Conservation (phyloP, 108 stramenopile species). For the Epipyxis sp. region DNA sequence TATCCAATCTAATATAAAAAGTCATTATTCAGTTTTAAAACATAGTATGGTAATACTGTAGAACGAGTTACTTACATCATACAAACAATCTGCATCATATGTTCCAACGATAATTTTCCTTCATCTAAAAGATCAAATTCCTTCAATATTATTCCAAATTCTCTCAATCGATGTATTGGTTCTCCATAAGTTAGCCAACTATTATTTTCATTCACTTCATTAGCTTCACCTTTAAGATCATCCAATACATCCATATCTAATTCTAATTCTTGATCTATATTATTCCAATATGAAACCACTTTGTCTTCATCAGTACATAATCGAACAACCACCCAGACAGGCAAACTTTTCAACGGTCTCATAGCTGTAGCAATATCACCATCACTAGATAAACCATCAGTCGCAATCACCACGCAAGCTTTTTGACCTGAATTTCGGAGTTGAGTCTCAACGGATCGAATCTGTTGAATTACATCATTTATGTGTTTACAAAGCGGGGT, state of each 20-base stretch:
- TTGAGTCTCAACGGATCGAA: slow-evolving; percentile 55
- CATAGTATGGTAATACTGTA: too few relatives aligned
- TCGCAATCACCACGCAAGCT: slow-evolving; percentile 73
- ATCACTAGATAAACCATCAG: slow-evolving; percentile 78
- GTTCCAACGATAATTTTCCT: background rate
- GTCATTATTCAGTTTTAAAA: too few relatives aligned
- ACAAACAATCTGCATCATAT: background rate
- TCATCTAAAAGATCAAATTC: slow-evolving; percentile 81
- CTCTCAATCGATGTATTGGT: slow-evolving; percentile 73
- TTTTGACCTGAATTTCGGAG: slow-evolving; percentile 61
- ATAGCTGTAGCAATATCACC: slow-evolving; percentile 52
- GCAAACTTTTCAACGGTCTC: slow-evolving; percentile 65
- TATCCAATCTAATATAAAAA: too few relatives aligned
- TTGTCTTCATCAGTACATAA: slow-evolving; percentile 78
- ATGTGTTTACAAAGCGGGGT: slow-evolving; percentile 55
- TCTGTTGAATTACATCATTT: slow-evolving; percentile 58
- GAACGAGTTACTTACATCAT: background rate
- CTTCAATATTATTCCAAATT: slow-evolving; percentile 74
- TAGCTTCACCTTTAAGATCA: slow-evolving; percentile 70
- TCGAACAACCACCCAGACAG: slow-evolving; percentile 77
- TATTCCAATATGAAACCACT: slow-evolving; percentile 75
- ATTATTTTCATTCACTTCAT: slow-evolving; percentile 72
- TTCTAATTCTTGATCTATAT: slow-evolving; percentile 71
- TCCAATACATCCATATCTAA: slow-evolving; percentile 76
- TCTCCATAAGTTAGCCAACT: slow-evolving; percentile 79